These are phyloP conservation scores for Lasiodiplodia sp. DNA, from an alignment of 2,329 filamentous ascomycete species.

Conservation along the genomic window DNA sequence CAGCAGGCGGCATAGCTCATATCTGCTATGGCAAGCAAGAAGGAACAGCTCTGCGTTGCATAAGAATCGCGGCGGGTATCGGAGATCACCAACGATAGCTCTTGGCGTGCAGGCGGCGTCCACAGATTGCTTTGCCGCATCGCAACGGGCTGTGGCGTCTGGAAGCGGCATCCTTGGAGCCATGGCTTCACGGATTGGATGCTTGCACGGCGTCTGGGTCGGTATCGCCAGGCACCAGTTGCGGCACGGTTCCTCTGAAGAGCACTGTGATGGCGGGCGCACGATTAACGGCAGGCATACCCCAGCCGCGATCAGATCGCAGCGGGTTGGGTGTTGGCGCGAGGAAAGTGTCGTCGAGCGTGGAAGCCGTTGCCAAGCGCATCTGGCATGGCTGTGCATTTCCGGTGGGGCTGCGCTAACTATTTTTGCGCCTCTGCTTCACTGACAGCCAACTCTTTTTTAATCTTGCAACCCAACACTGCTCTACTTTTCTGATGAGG, in stretches of 20 bases:
- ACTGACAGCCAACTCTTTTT: conserved; percentile 2
- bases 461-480: background rate
- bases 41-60: background rate
- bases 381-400: conserved; percentile 16
- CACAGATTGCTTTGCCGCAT: conserved; percentile 15
- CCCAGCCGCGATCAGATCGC: background rate
- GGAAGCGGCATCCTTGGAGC: background rate
- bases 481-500: background rate
- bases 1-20: background rate
- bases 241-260: conserved; percentile 3
- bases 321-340: conserved; percentile 14
- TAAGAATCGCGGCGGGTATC: background rate
- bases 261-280: background rate
- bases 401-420: background rate
- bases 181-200: background rate
- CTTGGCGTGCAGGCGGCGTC: background rate
- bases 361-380: conserved; percentile 13
- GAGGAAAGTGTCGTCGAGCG: conserved; percentile 13
- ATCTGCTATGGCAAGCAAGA: background rate
- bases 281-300: background rate
- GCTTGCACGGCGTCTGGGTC: background rate
- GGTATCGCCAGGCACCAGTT: conserved; percentile 2
- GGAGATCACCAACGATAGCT: background rate
- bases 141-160: conserved; percentile 4
- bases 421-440: conserved; percentile 7